phyloP scores from a whole-genome alignment of 768 basidiomycete species.

The Suillus decipiens region DNA sequence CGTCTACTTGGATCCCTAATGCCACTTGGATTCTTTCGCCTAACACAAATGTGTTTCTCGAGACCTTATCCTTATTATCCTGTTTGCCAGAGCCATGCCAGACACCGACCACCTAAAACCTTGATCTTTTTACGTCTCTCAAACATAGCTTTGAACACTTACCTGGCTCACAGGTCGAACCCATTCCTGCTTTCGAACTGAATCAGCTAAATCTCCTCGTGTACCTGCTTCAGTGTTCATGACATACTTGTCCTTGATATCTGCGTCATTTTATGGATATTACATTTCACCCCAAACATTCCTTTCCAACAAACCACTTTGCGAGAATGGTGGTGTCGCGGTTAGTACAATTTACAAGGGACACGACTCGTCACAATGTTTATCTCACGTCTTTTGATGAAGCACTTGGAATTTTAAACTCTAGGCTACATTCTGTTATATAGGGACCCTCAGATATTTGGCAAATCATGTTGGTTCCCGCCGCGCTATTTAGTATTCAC shows the following conservation, averaged over 20 bases:
- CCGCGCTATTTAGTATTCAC: too few species aligned
- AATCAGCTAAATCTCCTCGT: not conserved
- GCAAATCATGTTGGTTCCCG: not conserved
- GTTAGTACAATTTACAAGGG: not conserved
- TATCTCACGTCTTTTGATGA: not conserved
- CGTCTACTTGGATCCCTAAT: not conserved
- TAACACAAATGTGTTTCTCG: not conserved
- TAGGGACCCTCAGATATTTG: not conserved
- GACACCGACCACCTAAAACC: not conserved
- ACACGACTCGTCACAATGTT: not conserved
- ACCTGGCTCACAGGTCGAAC: not conserved
- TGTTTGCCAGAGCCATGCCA: not conserved
- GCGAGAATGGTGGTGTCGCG: not conserved
- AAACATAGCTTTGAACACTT: not conserved
- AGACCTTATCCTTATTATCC: not conserved
- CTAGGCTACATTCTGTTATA: not conserved
- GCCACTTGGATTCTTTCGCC: not conserved
- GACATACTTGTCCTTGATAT: not conserved
- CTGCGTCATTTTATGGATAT: not conserved
- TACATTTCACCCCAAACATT: not conserved
- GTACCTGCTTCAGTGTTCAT: not conserved
- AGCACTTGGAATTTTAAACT: not conserved
- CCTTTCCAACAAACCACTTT: not conserved
- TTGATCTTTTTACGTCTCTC: too few species aligned
- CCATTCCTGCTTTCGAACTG: not conserved